Evolutionary conservation across 2,329 filamentous ascomycete species (phyloP).

Genomic region (Cordyceps fumosorosea): DNA sequence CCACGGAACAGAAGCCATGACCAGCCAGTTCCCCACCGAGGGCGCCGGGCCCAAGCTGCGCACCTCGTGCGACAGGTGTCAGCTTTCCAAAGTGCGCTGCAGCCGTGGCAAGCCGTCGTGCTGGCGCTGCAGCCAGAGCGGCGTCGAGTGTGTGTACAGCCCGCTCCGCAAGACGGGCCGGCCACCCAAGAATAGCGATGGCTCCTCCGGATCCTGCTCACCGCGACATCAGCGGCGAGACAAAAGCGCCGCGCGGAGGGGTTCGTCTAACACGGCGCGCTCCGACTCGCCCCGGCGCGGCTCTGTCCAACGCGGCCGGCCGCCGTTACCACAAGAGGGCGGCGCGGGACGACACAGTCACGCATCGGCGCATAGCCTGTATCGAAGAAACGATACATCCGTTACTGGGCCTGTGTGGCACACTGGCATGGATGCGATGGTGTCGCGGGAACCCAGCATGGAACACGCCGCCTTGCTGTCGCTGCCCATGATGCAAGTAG

Average conservation of each 20-base stretch:
- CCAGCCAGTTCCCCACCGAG: neutral
- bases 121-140: neutral
- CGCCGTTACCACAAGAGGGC: neutral
- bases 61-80: neutral
- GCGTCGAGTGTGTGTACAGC: neutral
- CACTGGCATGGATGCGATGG: neutral
- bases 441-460: neutral
- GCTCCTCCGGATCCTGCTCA: neutral
- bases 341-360: no score
- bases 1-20: neutral
- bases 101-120: neutral
- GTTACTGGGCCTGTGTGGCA: neutral
- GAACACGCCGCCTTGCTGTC: neutral
- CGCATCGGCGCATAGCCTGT: neutral
- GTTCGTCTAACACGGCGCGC: neutral
- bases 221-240: neutral
- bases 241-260: neutral
- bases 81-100: neutral
- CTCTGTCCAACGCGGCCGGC: neutral
- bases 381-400: neutral
- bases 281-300: neutral
- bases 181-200: neutral
- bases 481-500: neutral
- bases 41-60: neutral
- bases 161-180: neutral